These are phyloP conservation scores for Aspergillus ellipticus DNA, from an alignment of 495 filamentous ascomycete genomes.

Conservation along the genomic window DNA sequence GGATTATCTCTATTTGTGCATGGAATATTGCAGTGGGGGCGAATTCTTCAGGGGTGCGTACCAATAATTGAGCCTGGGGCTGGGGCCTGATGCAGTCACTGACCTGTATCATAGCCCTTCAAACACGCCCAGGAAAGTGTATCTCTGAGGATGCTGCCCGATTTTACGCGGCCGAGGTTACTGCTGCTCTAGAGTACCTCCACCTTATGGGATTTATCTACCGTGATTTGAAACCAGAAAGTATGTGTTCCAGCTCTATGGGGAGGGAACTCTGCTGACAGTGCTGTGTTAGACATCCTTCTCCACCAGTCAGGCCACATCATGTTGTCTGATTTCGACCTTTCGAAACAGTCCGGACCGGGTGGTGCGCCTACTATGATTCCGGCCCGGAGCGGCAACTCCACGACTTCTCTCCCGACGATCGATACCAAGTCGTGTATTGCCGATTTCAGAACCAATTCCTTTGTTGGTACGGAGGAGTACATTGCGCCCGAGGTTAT, in stretches of 20 bases:
- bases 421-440: constrained; percentile 99
- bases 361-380: constrained; percentile 98
- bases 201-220: constrained; percentile 99
- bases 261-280: constrained; percentile 5
- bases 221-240: constrained; percentile 95
- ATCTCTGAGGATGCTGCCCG: constrained; percentile 95
- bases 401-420: constrained; percentile 76
- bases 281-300: constrained; percentile 68
- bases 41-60: constrained; percentile 85
- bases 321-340: constrained; percentile 98
- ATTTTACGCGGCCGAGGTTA: constrained; percentile 98
- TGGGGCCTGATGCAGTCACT: background rate
- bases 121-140: constrained; percentile 94
- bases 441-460: constrained; percentile 96
- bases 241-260: constrained; percentile 48
- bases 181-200: constrained; percentile 91
- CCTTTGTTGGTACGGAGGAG: constrained; percentile 96
- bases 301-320: constrained; percentile 98
- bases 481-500: constrained; percentile 99
- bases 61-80: background rate
- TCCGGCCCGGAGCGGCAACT: constrained; percentile 77
- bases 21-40: constrained; percentile 99
- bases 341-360: constrained; percentile 95
- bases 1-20: constrained; percentile 96
- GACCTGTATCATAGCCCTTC: constrained; percentile 57